Conservation (phyloP, 495 filamentous ascomycete species). For the Neurospora terricola region DNA sequence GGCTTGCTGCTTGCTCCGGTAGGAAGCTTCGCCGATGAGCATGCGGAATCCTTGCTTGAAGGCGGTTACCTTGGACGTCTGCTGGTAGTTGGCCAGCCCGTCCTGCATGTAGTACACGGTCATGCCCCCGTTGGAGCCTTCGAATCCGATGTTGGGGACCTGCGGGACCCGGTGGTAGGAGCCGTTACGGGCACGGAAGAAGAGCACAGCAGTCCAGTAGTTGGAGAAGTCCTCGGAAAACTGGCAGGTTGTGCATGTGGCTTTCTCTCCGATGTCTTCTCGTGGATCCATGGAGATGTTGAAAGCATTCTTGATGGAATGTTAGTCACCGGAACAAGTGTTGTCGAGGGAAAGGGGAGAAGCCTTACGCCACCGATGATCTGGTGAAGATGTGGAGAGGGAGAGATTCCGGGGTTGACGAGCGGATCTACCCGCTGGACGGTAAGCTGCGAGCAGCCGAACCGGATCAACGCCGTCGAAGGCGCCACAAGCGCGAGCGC, state of each 20-base stretch:
- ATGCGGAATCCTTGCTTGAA: slow-evolving; percentile 36
- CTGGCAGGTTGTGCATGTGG: slow-evolving; percentile 31
- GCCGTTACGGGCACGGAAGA: slow-evolving; percentile 28
- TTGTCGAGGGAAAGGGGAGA: slow-evolving; percentile 21
- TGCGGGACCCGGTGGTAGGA: slow-evolving; percentile 30
- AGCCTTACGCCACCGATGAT: slow-evolving; percentile 43
- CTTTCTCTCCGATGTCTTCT: slow-evolving; percentile 22
- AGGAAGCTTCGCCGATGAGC: slow-evolving; percentile 27
- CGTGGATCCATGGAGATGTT: slow-evolving; percentile 23
- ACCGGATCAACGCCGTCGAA: slow-evolving; percentile 29
- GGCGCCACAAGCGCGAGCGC: slow-evolving; percentile 34
- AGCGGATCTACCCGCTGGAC: slow-evolving; percentile 34
- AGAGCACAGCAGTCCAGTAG: slow-evolving; percentile 36
- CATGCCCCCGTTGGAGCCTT: slow-evolving; percentile 30
- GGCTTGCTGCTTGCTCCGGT: slow-evolving; percentile 22
- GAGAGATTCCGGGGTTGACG: slow-evolving; percentile 27
- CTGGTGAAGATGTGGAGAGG: slow-evolving; percentile 35
- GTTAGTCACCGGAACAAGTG: background rate
- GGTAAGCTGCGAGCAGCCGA: slow-evolving; percentile 37
- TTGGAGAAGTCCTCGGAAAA: slow-evolving; percentile 34
- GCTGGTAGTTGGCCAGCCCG: slow-evolving; percentile 28
- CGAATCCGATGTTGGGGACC: slow-evolving; percentile 33
- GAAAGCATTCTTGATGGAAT: slow-evolving; percentile 4
- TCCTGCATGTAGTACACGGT: slow-evolving; percentile 40
- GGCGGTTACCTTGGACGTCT: slow-evolving; percentile 32